These are phyloP conservation scores for Psidium friedrichsthalianum DNA, from an alignment of 345 rosid species.

Conservation along the genomic window DNA sequence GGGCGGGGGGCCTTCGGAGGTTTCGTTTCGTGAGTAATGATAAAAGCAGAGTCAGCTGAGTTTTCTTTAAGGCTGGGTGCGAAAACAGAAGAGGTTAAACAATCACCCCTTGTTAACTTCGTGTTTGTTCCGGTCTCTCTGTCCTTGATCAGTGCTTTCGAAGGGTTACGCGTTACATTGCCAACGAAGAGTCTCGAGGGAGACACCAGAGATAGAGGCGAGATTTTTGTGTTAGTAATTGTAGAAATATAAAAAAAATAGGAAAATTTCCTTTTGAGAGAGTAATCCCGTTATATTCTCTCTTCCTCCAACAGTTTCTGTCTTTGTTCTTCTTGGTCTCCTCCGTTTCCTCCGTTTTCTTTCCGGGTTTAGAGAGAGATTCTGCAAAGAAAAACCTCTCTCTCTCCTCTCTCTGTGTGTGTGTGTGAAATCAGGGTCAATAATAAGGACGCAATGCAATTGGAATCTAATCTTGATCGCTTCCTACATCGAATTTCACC, in stretches of 20 bases:
- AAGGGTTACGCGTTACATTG: conserved; percentile 1
- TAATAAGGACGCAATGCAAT: conserved; percentile 35
- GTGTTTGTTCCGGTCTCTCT: not conserved
- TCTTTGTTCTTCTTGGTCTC: conserved; percentile 3
- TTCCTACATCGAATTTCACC: conserved; percentile 87
- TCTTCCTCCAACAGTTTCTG: conserved; percentile 3
- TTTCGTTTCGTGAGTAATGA: conserved; percentile 23
- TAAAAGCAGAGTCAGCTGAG: conserved; percentile 25
- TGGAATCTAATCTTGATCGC: conserved; percentile 73
- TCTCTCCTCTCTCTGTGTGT: conserved; percentile 5
- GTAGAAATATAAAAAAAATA: conserved; percentile 47
- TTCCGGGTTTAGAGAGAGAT: conserved; percentile 20
- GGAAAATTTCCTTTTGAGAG: conserved; percentile 9
- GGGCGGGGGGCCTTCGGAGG: not conserved
- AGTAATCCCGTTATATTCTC: conserved; percentile 14
- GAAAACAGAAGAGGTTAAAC: not conserved
- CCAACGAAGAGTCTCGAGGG: conserved; percentile 1
- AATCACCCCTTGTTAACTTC: not conserved
- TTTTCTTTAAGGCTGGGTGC: conserved; percentile 24
- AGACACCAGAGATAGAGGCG: not conserved
- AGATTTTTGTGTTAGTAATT: conserved; percentile 28
- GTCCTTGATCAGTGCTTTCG: not conserved
- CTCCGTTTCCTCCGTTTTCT: not conserved
- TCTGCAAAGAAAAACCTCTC: not conserved
- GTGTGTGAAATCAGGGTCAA: conserved; percentile 50